A percentile compares a stretch with the other conserved stretches of the same genome.
Conservation (phyloP, 2,329 filamentous ascomycete species). For the Reticulascus tulasneorum region DNA sequence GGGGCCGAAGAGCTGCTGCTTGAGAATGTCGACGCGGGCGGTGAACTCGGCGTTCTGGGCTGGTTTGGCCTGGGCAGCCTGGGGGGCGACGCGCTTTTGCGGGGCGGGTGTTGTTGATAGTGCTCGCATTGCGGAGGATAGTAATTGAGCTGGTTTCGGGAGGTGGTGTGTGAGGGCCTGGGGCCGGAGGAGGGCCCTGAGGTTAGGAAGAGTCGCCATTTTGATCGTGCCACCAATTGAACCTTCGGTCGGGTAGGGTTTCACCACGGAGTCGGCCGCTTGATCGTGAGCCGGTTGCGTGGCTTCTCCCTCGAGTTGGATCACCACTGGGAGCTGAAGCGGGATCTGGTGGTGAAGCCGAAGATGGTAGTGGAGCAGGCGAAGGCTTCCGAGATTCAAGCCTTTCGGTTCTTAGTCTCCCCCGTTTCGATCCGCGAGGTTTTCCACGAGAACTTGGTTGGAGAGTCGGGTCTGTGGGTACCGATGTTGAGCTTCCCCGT, state of each 20-base stretch:
- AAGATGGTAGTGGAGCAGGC: no score
- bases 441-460: no score
- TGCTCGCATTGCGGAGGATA: constrained; percentile 15
- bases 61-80: constrained; percentile 19
- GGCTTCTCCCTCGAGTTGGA: background rate
- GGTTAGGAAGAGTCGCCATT: constrained; percentile 13
- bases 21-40: constrained; percentile 40
- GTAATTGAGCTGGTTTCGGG: constrained; percentile 4
- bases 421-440: no score
- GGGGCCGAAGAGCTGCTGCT: constrained; percentile 44
- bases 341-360: background rate
- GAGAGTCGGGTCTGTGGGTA: no score
- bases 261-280: background rate
- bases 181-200: constrained; percentile 26
- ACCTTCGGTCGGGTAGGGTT: no score
- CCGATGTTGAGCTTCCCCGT: no score
- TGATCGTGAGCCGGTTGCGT: background rate
- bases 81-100: constrained; percentile 14
- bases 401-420: no score
- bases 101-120: constrained; percentile 26
- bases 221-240: no score
- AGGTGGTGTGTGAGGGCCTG: constrained; percentile 9
- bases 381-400: no score
- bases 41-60: constrained; percentile 32
- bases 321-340: background rate